Percentiles rank a stretch among this genome's conserved stretches.
phyloP scores from a whole-genome alignment of 2,329 filamentous ascomycete species.

The Hirsutella rhossiliensis region DNA sequence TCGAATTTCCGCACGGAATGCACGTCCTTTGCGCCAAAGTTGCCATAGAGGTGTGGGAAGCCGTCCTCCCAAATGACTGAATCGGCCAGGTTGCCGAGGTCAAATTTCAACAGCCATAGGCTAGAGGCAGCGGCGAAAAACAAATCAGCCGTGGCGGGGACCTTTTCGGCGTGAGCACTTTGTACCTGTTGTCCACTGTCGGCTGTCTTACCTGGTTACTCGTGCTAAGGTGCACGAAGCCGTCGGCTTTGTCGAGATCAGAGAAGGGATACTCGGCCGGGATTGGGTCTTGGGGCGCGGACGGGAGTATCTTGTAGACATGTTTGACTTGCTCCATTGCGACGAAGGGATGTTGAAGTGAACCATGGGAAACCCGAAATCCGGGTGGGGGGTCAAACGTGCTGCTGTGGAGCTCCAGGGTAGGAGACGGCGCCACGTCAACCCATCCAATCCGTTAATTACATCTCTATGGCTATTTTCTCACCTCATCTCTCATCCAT shows the following conservation, averaged over 20 bases:
- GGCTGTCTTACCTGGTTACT: conserved; percentile 32
- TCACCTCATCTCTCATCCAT: too few species aligned
- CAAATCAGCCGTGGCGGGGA: conserved; percentile 30
- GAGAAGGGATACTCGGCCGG: conserved; percentile 44
- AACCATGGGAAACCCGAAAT: too few species aligned
- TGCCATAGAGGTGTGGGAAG: conserved; percentile 49
- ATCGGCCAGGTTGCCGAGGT: conserved; percentile 29
- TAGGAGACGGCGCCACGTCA: too few species aligned
- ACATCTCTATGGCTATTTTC: too few species aligned
- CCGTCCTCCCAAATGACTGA: conserved; percentile 42
- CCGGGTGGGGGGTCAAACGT: too few species aligned
- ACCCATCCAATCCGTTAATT: too few species aligned
- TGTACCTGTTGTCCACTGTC: background rate
- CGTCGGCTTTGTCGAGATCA: conserved; percentile 45
- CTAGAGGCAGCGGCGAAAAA: conserved; percentile 27
- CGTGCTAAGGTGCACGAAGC: conserved; percentile 50
- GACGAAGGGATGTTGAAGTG: background rate
- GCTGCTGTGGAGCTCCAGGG: too few species aligned
- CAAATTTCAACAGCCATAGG: conserved; percentile 43
- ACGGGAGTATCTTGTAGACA: conserved; percentile 50
- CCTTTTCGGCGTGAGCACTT: conserved; percentile 13
- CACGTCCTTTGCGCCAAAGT: conserved; percentile 41
- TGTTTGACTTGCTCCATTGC: conserved; percentile 15
- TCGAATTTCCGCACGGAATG: conserved; percentile 32
- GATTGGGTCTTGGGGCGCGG: conserved; percentile 38